These are phyloP conservation scores for Calonectria multiphialidica DNA, from an alignment of 2,329 filamentous ascomycete species.

Conservation along the genomic window DNA sequence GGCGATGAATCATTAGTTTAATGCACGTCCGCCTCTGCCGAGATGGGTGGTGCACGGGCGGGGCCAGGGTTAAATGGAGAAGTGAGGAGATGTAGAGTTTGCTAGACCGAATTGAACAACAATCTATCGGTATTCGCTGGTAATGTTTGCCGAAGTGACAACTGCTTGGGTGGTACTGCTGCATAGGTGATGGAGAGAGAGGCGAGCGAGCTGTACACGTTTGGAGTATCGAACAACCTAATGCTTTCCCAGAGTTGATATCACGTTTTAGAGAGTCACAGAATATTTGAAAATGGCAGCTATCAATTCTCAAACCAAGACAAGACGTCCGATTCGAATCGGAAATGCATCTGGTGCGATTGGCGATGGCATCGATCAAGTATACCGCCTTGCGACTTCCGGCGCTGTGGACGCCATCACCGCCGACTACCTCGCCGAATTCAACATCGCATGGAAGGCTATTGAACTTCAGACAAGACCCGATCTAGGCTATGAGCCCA, in stretches of 20 bases:
- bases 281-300: constrained; percentile 2
- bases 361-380: constrained; percentile 42
- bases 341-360: constrained; percentile 44
- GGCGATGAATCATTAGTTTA: constrained; percentile 28
- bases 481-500: constrained; percentile 49
- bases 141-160: constrained; percentile 10
- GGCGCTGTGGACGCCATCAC: constrained; percentile 48
- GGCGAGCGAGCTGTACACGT: background rate
- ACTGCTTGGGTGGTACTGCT: background rate
- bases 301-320: background rate
- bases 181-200: too few relatives aligned
- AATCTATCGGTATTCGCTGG: background rate
- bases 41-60: background rate
- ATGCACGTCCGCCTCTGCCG: constrained; percentile 1
- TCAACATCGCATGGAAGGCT: constrained; percentile 61
- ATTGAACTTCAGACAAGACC: constrained; percentile 41
- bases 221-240: background rate
- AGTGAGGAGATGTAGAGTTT: background rate
- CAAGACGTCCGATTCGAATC: constrained; percentile 36
- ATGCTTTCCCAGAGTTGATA: background rate
- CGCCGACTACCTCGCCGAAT: constrained; percentile 53
- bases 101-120: background rate
- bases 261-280: background rate
- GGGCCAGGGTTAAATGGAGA: background rate
- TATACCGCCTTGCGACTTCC: constrained; percentile 39